Base-by-base conservation (phyloP, 2,329 filamentous ascomycete genomes). In the Aspergillus persii region DNA sequence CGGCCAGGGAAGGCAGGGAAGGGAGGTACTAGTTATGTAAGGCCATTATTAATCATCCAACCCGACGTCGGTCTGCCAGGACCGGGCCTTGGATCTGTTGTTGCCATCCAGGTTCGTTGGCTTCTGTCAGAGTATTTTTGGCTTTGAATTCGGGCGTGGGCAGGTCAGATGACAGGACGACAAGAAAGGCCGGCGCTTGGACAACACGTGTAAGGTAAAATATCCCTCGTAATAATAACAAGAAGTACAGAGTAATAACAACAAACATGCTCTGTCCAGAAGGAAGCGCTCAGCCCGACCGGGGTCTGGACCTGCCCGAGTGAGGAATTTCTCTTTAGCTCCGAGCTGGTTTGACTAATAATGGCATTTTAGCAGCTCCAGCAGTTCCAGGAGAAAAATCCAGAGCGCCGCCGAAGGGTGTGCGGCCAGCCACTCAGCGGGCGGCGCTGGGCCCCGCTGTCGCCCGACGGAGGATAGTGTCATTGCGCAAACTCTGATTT, bases 401-500 rank as follows among this genome's bases (percentile, higher is more conserved):
- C 44, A 58, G 58, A 50, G 50, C 56, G 51, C 53, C 63, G 53
- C 55, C 36, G 56, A 54, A 59, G 15, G 44, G 33, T 36, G 53
- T 36, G n/a, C 26, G 30, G 54, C 41, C 27, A 39, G 48, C 54
- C 54, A 56, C 41, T 56, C 31, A 56, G 18, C 36, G 31, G 9
- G 54, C 48, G 3, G 39, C 46, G 23, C 41, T 9, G 46, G 8
- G 29, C 53, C 31, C 53, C 44, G 9, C 27, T 8, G 36, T 18
- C n/a, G 6, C 48, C 57, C 41, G 48, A 59, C 56, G 15, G 31
- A 48, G 57, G 9, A 51, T 41, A 31, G 57, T 5, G 39, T 29
- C 39, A 30, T 41, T 57, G 54, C 60, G 56, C 60, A 60, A 60
- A 62, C 57, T 61, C 52, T 58, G 59, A 57, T 39, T 52, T 26